phyloP scores from a whole-genome alignment of 2,329 filamentous ascomycete genomes.

The Proliferodiscus dingleyae region DNA sequence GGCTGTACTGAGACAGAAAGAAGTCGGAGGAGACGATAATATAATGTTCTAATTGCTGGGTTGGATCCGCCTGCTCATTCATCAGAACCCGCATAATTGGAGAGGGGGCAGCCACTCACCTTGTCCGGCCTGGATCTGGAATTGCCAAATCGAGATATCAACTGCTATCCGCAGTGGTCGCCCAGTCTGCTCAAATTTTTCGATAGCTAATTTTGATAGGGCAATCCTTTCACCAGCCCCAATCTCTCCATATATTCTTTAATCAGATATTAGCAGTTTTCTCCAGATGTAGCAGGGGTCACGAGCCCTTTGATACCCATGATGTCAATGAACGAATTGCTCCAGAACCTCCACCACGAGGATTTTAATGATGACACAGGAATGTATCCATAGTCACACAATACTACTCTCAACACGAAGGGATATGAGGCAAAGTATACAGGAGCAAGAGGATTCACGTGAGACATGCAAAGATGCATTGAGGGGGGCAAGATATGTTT shows the following conservation, averaged over 20 bases:
- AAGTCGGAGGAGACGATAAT: conserved; percentile 81
- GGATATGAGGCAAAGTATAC: too few species aligned
- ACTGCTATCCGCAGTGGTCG: conserved; percentile 82
- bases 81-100: conserved; percentile 10
- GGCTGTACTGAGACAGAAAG: conserved; percentile 75
- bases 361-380: background rate
- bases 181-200: conserved; percentile 65
- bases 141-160: conserved; percentile 96
- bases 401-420: conserved; percentile 4
- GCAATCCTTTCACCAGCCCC: conserved; percentile 75
- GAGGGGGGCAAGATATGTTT: background rate
- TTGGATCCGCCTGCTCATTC: conserved; percentile 67
- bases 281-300: background rate
- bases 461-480: background rate
- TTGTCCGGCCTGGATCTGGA: conserved; percentile 80
- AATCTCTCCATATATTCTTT: conserved; percentile 85
- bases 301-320: conserved; percentile 65
- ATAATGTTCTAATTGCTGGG: conserved; percentile 84
- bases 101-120: conserved; percentile 38
- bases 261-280: conserved; percentile 14
- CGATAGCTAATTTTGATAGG: conserved; percentile 74
- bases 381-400: background rate
- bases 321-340: conserved; percentile 14
- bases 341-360: background rate
- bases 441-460: conserved; percentile 4